Evolutionary conservation across 495 filamentous ascomycete species (phyloP).

Genomic region (Mycothermus thermophilus): DNA sequence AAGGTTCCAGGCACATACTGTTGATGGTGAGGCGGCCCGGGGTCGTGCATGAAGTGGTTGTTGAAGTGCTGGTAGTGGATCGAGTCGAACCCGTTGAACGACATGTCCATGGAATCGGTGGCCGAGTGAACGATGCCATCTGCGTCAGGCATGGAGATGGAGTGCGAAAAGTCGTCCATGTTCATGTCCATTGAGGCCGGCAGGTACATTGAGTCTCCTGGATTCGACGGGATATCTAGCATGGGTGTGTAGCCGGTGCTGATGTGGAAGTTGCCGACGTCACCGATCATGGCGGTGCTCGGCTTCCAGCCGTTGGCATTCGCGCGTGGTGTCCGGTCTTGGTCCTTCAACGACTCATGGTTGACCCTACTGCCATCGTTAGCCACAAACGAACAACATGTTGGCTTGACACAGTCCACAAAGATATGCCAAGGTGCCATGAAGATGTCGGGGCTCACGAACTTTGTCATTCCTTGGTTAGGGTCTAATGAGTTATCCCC

Average conservation of each 20-base stretch:
- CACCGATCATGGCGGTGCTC: slow-evolving; percentile 12
- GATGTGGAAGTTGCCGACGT: slow-evolving; percentile 42
- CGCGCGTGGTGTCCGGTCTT: slow-evolving; percentile 68
- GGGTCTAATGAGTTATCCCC: slow-evolving; percentile 11
- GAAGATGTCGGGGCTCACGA: slow-evolving; percentile 20
- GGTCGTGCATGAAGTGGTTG: slow-evolving; percentile 59
- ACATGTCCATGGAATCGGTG: slow-evolving; percentile 41
- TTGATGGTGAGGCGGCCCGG: slow-evolving; percentile 43
- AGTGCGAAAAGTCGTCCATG: slow-evolving; percentile 66
- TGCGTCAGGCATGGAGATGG: slow-evolving; percentile 67
- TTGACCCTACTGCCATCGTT: slow-evolving; percentile 9
- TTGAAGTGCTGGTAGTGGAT: slow-evolving; percentile 57
- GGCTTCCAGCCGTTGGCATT: too few relatives aligned
- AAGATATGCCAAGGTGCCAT: neutral
- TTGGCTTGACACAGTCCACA: neutral
- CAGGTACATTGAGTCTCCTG: too few relatives aligned
- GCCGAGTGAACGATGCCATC: slow-evolving; percentile 42
- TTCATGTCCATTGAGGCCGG: slow-evolving; percentile 67
- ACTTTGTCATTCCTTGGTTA: slow-evolving; percentile 10
- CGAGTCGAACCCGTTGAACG: slow-evolving; percentile 31
- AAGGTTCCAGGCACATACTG: neutral
- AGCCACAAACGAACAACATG: neutral
- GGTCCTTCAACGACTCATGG: slow-evolving; percentile 51
- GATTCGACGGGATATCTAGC: too few relatives aligned
- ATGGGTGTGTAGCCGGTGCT: too few relatives aligned